Evolutionary conservation across 2,329 filamentous ascomycete species (phyloP).

Genomic region (Arthrobotrys sphaeroides): DNA sequence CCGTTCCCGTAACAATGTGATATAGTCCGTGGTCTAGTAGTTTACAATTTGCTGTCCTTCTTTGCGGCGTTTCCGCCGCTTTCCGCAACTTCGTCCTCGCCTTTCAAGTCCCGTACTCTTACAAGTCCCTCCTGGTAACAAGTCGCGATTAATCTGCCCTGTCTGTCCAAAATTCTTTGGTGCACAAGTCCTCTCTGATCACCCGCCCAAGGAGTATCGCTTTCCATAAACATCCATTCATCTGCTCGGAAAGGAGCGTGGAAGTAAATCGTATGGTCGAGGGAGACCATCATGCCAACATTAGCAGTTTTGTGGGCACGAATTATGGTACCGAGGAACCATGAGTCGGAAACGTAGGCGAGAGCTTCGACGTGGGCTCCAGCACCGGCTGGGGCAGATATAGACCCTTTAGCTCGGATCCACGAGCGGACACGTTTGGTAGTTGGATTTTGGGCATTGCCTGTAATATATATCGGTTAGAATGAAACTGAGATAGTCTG

Average conservation of each 20-base stretch:
- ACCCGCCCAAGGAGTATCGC: constrained; percentile 81
- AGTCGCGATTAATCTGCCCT: constrained; percentile 78
- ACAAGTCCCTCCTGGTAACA: constrained; percentile 76
- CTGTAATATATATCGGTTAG: not conserved
- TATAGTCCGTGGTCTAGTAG: not conserved
- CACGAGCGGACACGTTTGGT: constrained; percentile 76
- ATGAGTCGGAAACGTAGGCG: constrained; percentile 91
- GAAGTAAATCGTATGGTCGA: constrained; percentile 75
- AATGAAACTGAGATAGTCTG: not conserved
- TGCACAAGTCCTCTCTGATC: constrained; percentile 79
- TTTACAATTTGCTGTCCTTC: constrained; percentile 39
- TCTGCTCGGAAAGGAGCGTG: constrained; percentile 66
- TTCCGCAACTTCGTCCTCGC: constrained; percentile 40
- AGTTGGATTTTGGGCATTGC: constrained; percentile 63
- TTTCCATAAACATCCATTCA: constrained; percentile 62
- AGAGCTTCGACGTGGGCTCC: constrained; percentile 85
- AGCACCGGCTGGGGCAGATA: constrained; percentile 76
- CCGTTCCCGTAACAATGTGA: not conserved
- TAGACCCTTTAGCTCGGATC: constrained; percentile 77
- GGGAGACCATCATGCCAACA: constrained; percentile 84
- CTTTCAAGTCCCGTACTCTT: constrained; percentile 56
- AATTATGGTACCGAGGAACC: constrained; percentile 89
- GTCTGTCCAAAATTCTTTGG: constrained; percentile 76
- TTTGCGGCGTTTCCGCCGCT: not conserved
- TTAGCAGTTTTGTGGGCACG: constrained; percentile 68